Evolutionary conservation across 139 green algal genomes (phyloP).

Genomic region (Chlamydomonas applanata): DNA sequence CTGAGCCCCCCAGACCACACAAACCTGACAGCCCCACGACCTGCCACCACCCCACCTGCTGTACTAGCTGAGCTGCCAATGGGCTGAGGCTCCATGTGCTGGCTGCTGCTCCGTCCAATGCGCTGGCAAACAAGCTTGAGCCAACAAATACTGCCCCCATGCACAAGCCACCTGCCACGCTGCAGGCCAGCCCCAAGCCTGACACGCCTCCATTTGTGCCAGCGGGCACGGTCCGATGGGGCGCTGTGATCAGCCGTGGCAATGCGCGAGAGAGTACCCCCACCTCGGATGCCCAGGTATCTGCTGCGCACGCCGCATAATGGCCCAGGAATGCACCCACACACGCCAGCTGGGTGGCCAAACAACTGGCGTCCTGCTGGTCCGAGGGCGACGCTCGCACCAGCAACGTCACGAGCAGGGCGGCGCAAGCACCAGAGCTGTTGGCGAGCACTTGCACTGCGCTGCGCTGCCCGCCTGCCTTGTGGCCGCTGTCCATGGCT

Average conservation of each 20-base stretch:
- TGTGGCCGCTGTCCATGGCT: neutral
- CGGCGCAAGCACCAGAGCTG: conserved; percentile 6
- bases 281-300: conserved; percentile 21
- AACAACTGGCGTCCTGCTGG: neutral
- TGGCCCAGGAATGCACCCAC: conserved; percentile 16
- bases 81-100: neutral
- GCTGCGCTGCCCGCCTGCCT: neutral
- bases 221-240: neutral
- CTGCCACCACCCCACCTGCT: too few relatives aligned
- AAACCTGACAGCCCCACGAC: neutral
- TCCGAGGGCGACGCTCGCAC: neutral
- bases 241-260: conserved; percentile 18
- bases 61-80: neutral
- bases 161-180: neutral
- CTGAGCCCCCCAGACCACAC: neutral
- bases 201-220: conserved; percentile 8
- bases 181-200: neutral
- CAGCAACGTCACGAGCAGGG: neutral
- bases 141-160: neutral
- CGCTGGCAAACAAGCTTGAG: neutral
- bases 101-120: neutral
- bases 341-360: neutral
- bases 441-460: conserved; percentile 16
- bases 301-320: conserved; percentile 11
- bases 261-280: neutral